These are phyloP conservation scores for Ulmus americana DNA, from an alignment of 331 rosid genomes.

Conservation along the genomic window DNA sequence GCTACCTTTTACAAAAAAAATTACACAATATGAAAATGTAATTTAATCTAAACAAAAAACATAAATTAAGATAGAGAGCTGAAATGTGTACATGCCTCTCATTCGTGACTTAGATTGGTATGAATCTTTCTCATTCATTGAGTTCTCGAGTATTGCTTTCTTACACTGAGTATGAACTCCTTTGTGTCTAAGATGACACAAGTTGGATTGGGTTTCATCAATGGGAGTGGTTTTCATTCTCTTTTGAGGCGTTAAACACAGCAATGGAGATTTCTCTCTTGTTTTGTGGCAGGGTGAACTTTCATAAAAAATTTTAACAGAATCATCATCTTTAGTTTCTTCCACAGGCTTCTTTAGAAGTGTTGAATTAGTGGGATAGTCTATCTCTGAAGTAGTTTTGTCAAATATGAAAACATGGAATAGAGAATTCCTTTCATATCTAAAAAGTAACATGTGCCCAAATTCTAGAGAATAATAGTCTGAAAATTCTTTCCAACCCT, in stretches of 20 bases:
- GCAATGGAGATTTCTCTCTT: neutral
- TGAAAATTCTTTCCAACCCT: too few species aligned
- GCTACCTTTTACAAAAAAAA: neutral
- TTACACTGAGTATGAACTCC: neutral
- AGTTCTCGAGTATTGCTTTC: neutral
- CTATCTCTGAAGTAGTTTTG: too few species aligned
- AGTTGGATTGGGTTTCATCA: neutral
- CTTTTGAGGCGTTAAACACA: neutral
- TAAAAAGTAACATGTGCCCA: too few species aligned
- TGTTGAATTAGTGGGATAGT: too few species aligned
- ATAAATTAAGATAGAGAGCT: neutral
- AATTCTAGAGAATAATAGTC: too few species aligned
- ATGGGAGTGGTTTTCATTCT: neutral
- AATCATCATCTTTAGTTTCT: neutral
- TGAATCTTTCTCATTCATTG: neutral
- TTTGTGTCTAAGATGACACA: neutral
- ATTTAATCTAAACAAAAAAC: neutral
- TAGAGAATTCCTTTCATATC: too few species aligned
- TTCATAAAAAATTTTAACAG: neutral
- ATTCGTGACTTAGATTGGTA: neutral
- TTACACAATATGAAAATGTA: neutral
- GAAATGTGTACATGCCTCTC: neutral
- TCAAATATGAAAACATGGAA: too few species aligned
- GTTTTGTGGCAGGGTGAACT: neutral
- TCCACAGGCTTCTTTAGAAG: neutral